Percentiles rank a stretch among this genome's conserved stretches.
phyloP scores from a whole-genome alignment of 2,329 filamentous ascomycete genomes.

The Colletotrichum sp. region DNA sequence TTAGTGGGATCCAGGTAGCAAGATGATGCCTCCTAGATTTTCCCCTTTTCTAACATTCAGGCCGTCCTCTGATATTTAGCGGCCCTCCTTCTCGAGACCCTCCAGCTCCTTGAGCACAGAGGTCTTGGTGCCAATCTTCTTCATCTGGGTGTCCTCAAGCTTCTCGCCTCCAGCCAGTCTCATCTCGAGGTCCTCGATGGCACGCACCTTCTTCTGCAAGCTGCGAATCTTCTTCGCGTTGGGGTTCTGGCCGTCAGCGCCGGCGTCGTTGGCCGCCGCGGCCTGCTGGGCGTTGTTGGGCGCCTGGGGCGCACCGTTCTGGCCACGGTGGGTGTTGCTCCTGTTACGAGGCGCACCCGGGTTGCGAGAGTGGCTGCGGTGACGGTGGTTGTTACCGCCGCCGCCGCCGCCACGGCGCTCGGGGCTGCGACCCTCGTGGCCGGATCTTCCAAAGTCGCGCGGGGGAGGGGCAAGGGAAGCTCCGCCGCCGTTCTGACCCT shows the following conservation, averaged over 20 bases:
- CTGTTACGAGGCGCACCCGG: constrained; percentile 55
- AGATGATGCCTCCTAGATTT: not conserved
- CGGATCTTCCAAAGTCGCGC: constrained; percentile 28
- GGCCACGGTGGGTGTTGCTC: constrained; percentile 52
- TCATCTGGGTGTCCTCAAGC: constrained; percentile 96
- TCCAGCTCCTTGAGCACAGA: constrained; percentile 85
- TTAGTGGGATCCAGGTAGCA: not conserved
- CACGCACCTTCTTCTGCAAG: constrained; percentile 94
- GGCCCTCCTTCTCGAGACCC: constrained; percentile 43
- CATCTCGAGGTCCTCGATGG: constrained; percentile 99
- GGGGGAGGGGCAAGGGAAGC: constrained; percentile 53
- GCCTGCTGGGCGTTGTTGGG: constrained; percentile 27
- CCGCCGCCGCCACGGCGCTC: constrained; percentile 60
- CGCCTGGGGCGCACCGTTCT: constrained; percentile 28
- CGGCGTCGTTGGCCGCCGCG: constrained; percentile 28
- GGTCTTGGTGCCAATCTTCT: constrained; percentile 94
- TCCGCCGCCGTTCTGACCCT: constrained; percentile 49
- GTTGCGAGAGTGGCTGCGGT: constrained; percentile 62
- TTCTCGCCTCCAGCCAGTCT: constrained; percentile 92
- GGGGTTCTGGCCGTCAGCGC: constrained; percentile 62
- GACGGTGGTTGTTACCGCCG: constrained; percentile 33
- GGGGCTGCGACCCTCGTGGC: constrained; percentile 64
- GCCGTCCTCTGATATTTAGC: not conserved
- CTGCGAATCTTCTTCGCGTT: constrained; percentile 94
- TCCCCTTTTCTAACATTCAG: not conserved